Evolutionary conservation across 2,329 filamentous ascomycete species (phyloP), one percentile per base, ranked within the genome.

Genomic region (Colletotrichum noveboracense): DNA sequence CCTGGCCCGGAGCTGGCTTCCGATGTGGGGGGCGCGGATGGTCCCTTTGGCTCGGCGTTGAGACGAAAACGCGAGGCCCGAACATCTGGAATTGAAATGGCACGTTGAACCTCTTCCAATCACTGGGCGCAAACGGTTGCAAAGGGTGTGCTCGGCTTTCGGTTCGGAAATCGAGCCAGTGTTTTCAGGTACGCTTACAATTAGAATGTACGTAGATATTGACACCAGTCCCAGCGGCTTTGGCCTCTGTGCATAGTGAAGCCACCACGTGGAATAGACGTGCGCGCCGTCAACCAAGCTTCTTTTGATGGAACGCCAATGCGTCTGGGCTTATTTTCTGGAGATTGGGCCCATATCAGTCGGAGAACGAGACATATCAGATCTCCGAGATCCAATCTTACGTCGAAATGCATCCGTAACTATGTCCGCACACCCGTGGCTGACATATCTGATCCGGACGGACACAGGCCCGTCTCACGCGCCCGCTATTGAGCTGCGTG

Each of bases 21-120:
- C 68, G 64, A 28, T 16, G 28, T 56, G 55, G 73, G 61, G 55
- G 55, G 55, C 32, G 18, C 62, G 65, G 65, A 13, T 30, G 14
- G 58, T 32, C 74, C 52, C 38, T 56, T 30, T 26, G 12, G 21
- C 58, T 76, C 70, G 74, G 70, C 65, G 52, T 69, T 74, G 34
- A n/a, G 70, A 75, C 55, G 28, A 65, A 76, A 69, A 26, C 69
- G 73, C 74, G 70, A 73, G 70, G 16, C 26, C 74, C 70, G 58
- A 74, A 30, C 30, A 28, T 24, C 48, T 66, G 66, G 66, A 38
- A 64, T 61, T 55, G 61, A 13, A 34, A 38, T n/a, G 43, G 6
- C 34, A 21, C 16, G 52, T 21, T 9, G n/a, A 2, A 43, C 8
- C 6, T 21, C 28, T 48, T 18, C 70, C 70, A 76, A 68, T 69